Evolutionary conservation across 805 yeast genomes (phyloP).

Genomic region (Cyberlindnera samutprakarnensis): DNA sequence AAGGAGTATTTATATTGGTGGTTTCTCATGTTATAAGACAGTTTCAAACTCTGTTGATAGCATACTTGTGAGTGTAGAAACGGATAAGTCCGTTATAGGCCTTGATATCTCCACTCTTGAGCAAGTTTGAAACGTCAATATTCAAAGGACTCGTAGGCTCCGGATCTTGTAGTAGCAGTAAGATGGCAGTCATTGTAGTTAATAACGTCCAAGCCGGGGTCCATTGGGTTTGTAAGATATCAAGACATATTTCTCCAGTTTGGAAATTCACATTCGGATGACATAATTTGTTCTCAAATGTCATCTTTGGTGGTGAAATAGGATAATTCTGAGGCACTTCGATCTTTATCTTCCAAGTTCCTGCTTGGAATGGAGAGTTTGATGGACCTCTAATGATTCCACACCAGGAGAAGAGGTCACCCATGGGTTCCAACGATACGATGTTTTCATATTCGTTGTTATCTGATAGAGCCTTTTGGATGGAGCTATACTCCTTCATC

Average conservation of each 20-base stretch:
- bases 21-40: neutral
- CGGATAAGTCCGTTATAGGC: slow-evolving; percentile 37
- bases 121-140: slow-evolving; percentile 58
- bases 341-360: slow-evolving; percentile 44
- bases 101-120: slow-evolving; percentile 37
- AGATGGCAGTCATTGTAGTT: slow-evolving; percentile 47
- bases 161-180: slow-evolving; percentile 52
- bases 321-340: slow-evolving; percentile 46
- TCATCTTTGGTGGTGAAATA: slow-evolving; percentile 46
- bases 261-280: slow-evolving; percentile 42
- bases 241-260: slow-evolving; percentile 67
- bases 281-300: slow-evolving; percentile 34
- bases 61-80: slow-evolving; percentile 28
- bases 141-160: slow-evolving; percentile 69
- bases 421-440: slow-evolving; percentile 37
- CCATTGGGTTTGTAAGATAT: slow-evolving; percentile 55
- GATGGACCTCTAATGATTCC: slow-evolving; percentile 44
- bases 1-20: no score
- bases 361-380: slow-evolving; percentile 45
- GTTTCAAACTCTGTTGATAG: slow-evolving; percentile 2
- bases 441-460: slow-evolving; percentile 25
- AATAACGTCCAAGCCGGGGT: slow-evolving; percentile 68
- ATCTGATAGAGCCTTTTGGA: slow-evolving; percentile 22
- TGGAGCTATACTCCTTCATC: slow-evolving; percentile 27
- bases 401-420: slow-evolving; percentile 44